A percentile compares a stretch with the other conserved stretches of the same genome.
phyloP scores from a whole-genome alignment of 2,329 filamentous ascomycete genomes.

The Colletotrichum somersetense region DNA sequence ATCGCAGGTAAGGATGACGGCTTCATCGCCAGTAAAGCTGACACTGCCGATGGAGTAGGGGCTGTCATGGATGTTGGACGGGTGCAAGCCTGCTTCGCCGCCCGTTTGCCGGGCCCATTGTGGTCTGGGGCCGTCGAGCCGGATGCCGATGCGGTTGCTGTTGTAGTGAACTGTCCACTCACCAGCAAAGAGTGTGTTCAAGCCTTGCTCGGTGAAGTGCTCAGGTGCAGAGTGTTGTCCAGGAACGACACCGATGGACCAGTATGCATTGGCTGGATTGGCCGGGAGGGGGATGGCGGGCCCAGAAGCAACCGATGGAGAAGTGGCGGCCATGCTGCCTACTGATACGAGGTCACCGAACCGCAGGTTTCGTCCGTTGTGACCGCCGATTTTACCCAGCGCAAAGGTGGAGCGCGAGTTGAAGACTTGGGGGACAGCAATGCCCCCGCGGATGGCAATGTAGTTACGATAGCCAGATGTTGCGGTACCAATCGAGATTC shows the following conservation, averaged over 20 bases:
- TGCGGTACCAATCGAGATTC: constrained; percentile 45
- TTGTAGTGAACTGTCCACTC: constrained; percentile 57
- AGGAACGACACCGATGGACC: constrained; percentile 52
- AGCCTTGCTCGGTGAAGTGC: constrained; percentile 51
- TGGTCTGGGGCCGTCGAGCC: constrained; percentile 53
- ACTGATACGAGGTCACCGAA: constrained; percentile 49
- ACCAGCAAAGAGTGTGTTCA: constrained; percentile 49
- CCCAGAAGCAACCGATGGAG: not conserved
- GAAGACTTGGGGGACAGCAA: constrained; percentile 51
- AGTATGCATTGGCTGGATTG: constrained; percentile 45
- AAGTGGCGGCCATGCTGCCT: not conserved
- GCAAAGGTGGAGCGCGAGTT: constrained; percentile 51
- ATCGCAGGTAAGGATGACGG: constrained; percentile 55
- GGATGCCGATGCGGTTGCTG: constrained; percentile 55
- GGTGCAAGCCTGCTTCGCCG: constrained; percentile 55
- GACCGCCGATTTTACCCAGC: constrained; percentile 51
- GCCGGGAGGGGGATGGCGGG: constrained; percentile 43
- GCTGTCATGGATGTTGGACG: constrained; percentile 57
- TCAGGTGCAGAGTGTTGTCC: constrained; percentile 56
- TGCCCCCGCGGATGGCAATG: constrained; percentile 51
- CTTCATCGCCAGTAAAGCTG: constrained; percentile 58
- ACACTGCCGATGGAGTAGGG: constrained; percentile 57
- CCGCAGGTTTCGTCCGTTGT: constrained; percentile 50
- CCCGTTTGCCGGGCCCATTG: constrained; percentile 55
- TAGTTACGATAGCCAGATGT: constrained; percentile 52